A percentile compares a stretch with the other conserved stretches of the same genome.
These are phyloP conservation scores for Porcisia hertigi DNA, from an alignment of 208 protist species.

Conservation along the genomic window DNA sequence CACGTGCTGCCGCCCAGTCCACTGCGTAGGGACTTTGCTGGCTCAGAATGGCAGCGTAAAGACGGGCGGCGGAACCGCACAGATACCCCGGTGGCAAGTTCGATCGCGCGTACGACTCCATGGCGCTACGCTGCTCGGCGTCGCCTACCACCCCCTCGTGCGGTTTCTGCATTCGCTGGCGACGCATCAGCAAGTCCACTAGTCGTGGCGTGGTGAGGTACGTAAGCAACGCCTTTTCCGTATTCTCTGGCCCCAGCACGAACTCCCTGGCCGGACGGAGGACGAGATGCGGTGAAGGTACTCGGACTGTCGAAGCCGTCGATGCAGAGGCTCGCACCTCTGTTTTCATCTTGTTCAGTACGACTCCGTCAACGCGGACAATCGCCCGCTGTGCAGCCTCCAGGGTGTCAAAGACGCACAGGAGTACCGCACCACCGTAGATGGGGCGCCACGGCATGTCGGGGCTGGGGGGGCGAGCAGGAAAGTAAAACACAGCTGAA, in stretches of 20 bases:
- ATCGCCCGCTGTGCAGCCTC: conserved; percentile 18
- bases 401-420: conserved; percentile 19
- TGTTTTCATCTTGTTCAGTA: not conserved
- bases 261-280: conserved; percentile 18
- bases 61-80: conserved; percentile 18
- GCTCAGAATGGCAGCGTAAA: conserved; percentile 42
- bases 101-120: not conserved
- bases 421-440: conserved; percentile 15
- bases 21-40: conserved; percentile 37
- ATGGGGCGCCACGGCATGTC: conserved; percentile 36
- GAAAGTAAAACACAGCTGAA: conserved; percentile 26
- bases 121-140: not conserved
- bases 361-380: not conserved
- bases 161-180: conserved; percentile 5
- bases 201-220: conserved; percentile 23
- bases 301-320: not conserved
- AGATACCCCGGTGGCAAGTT: conserved; percentile 10
- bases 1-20: conserved; percentile 43
- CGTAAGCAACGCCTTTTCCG: conserved; percentile 23
- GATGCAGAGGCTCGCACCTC: not conserved
- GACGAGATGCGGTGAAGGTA: not conserved
- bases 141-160: not conserved
- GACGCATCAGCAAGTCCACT: conserved; percentile 19
- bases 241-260: conserved; percentile 7
- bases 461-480: conserved; percentile 4